These are phyloP conservation scores for Chaetomium sp. DNA, from an alignment of 2,329 filamentous ascomycete genomes.

Conservation along the genomic window DNA sequence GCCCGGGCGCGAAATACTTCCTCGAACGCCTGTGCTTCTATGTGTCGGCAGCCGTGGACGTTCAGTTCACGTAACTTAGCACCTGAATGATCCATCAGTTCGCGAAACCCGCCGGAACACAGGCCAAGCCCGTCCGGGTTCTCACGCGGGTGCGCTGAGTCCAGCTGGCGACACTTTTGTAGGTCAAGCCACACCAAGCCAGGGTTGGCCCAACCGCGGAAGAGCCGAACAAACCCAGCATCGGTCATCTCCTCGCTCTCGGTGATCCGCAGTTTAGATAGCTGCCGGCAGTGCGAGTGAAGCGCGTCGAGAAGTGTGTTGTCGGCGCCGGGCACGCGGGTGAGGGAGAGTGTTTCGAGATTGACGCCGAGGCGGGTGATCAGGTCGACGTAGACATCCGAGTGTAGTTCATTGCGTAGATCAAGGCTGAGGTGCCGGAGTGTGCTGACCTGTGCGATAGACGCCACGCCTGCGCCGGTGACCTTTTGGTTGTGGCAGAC, in stretches of 20 bases:
- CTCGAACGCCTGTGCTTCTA: conserved; percentile 64
- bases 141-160: conserved; percentile 61
- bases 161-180: conserved; percentile 68
- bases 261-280: conserved; percentile 74
- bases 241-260: conserved; percentile 74
- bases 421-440: conserved; percentile 73
- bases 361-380: conserved; percentile 55
- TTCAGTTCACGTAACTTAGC: conserved; percentile 59
- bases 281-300: conserved; percentile 58
- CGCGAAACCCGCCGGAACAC: conserved; percentile 67
- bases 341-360: conserved; percentile 73
- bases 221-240: conserved; percentile 63
- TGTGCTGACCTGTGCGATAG: conserved; percentile 54
- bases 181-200: conserved; percentile 67
- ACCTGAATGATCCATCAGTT: conserved; percentile 80
- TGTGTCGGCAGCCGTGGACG: conserved; percentile 79
- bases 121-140: conserved; percentile 64
- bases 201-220: conserved; percentile 68
- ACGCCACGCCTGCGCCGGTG: conserved; percentile 56
- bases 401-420: conserved; percentile 50
- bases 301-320: conserved; percentile 65
- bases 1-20: conserved; percentile 56
- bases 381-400: conserved; percentile 53
- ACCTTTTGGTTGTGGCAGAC: conserved; percentile 73
- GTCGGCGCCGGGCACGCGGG: conserved; percentile 58